Base-by-base conservation (phyloP, 441 rosid genomes). In the Dalechampia spathulata region DNA sequence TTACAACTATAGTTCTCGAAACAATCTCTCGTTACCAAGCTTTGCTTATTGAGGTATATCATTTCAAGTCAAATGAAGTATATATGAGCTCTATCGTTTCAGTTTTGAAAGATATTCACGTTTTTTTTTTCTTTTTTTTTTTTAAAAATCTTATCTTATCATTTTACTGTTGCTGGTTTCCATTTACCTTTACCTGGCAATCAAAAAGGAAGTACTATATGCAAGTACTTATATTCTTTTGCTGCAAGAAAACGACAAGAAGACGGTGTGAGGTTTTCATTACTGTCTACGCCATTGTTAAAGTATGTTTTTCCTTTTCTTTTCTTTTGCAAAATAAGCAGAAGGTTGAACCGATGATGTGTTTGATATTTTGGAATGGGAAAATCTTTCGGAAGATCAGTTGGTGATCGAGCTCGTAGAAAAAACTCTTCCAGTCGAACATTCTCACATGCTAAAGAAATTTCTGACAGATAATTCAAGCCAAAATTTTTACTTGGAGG, bases 391-490 rank as follows among this genome's bases (percentile, higher is more conserved):
- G 12, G 7, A 21, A 30, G 30, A 34, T 32, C 36, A 45, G 40
- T 8, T 3, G 26, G 10, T 42, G 37, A 38, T 42, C 15, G 10
- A 8, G 15, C 13, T 30, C n/a, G 20, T 15, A 14, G 12, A 28
- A n/a, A 61, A 15, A 50, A 38, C 63, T 55, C 48, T 44, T 39
- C 61, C 50, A 38, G 51, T 10, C 43, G 39, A 63, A 64, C 67
- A 67, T 60, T 71, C 14, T 53, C 67, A 60, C 69, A 12, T 52
- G 69, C 61, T 34, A 34, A 34, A n/a, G n/a, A n/a, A n/a, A n/a
- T n/a, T n/a, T n/a, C n/a, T n/a, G n/a, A n/a, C n/a, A n/a, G n/a
- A 34, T 34, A 8, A 34, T 34, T 34, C 5, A 34, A 7, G 5
- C 11, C 38, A 2, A 34, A 5, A 2, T 34, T 34, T 34, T 34